Percentiles rank a stretch among this genome's conserved stretches.
phyloP scores from a whole-genome alignment of 495 filamentous ascomycete genomes.

The Penicillium subrubescens region DNA sequence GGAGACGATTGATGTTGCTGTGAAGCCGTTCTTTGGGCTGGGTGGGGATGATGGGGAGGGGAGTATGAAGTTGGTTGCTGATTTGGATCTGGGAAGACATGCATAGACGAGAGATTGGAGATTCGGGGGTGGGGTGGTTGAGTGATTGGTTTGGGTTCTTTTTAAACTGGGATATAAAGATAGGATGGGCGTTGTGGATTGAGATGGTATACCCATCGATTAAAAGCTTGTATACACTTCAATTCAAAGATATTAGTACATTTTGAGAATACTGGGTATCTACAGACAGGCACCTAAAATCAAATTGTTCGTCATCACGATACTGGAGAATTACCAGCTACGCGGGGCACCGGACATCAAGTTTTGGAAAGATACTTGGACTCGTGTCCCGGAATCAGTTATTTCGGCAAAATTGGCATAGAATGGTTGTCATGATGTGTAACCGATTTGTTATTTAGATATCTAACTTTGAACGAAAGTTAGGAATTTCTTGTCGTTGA shows the following conservation, averaged over 20 bases:
- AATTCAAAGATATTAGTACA: not conserved
- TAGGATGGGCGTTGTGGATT: not conserved
- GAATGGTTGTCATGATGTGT: too few species aligned
- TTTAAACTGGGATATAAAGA: not conserved
- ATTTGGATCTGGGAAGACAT: constrained; percentile 63
- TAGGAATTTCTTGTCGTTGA: too few species aligned
- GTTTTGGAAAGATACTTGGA: too few species aligned
- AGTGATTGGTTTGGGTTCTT: not conserved
- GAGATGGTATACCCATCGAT: not conserved
- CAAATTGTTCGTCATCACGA: too few species aligned
- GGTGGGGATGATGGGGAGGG: constrained; percentile 31
- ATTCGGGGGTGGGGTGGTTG: not conserved
- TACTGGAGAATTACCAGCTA: too few species aligned
- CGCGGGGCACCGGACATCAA: too few species aligned
- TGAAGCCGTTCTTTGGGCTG: constrained; percentile 61
- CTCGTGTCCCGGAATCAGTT: too few species aligned
- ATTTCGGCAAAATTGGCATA: too few species aligned
- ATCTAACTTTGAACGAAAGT: too few species aligned
- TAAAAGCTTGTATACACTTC: not conserved
- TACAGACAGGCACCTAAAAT: too few species aligned
- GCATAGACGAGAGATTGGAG: constrained; percentile 13
- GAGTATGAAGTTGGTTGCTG: constrained; percentile 55
- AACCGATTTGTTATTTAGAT: too few species aligned
- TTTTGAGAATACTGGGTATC: not conserved
- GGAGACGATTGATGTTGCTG: constrained; percentile 66